Evolutionary conservation across 2,329 filamentous ascomycete species (phyloP).

Genomic region (Phaeoacremonium minimum): DNA sequence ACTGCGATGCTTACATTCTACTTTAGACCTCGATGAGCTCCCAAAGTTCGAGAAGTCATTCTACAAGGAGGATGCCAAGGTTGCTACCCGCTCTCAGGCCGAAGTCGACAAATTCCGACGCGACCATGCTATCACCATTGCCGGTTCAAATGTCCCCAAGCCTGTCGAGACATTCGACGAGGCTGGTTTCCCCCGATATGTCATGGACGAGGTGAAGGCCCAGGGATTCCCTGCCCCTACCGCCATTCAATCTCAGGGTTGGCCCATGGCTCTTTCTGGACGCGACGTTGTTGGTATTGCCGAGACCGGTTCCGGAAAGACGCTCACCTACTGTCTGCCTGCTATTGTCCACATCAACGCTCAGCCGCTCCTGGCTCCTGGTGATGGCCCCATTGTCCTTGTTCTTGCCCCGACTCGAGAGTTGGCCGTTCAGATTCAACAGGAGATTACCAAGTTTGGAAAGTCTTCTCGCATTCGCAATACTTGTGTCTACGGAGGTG

Average conservation of each 20-base stretch:
- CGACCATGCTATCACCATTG: slow-evolving; percentile 78
- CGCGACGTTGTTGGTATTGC: slow-evolving; percentile 98
- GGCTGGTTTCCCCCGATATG: slow-evolving; percentile 93
- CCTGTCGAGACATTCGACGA: slow-evolving; percentile 97
- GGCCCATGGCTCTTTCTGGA: slow-evolving; percentile 98
- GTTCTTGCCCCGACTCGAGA: slow-evolving; percentile 96
- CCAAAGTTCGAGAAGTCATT: slow-evolving; percentile 99
- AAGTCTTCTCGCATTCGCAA: slow-evolving; percentile 97
- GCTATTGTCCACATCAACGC: slow-evolving; percentile 99
- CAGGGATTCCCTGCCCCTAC: slow-evolving; percentile 93
- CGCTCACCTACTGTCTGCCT: slow-evolving; percentile 93
- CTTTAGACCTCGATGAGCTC: slow-evolving; percentile 65
- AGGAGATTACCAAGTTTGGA: slow-evolving; percentile 98
- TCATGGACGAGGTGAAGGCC: slow-evolving; percentile 97
- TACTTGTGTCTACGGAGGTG: slow-evolving; percentile 98
- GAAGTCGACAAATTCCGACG: slow-evolving; percentile 88
- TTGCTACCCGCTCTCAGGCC: slow-evolving; percentile 66
- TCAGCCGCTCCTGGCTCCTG: slow-evolving; percentile 89
- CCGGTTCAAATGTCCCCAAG: slow-evolving; percentile 78
- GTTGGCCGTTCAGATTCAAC: slow-evolving; percentile 95
- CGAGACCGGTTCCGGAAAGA: slow-evolving; percentile 99
- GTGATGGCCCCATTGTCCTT: slow-evolving; percentile 93
- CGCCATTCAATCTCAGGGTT: slow-evolving; percentile 95
- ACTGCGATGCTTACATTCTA: slow-evolving; percentile 18
- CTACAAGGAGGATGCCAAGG: slow-evolving; percentile 90